Percentiles rank a stretch among this genome's conserved stretches.
These are phyloP conservation scores for Malus hybrid DNA, from an alignment of 331 rosid genomes.

Conservation along the genomic window DNA sequence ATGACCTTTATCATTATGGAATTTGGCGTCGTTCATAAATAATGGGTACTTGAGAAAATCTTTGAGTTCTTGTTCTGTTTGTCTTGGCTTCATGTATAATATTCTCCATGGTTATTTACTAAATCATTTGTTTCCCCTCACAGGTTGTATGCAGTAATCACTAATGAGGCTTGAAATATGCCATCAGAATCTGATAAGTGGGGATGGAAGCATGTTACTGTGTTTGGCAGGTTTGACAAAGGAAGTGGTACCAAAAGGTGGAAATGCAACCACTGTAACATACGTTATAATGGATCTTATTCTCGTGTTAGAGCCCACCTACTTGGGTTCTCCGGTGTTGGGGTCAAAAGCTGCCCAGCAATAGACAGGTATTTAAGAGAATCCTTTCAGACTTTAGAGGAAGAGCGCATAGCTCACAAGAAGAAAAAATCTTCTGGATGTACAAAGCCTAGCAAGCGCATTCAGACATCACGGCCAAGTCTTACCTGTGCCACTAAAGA, in stretches of 20 bases:
- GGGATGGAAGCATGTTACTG: constrained; percentile 62
- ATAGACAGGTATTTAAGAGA: constrained; percentile 44
- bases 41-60: neutral
- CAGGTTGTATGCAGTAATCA: constrained; percentile 16
- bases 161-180: constrained; percentile 26
- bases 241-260: constrained; percentile 59
- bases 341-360: constrained; percentile 53
- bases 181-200: constrained; percentile 50
- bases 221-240: constrained; percentile 67
- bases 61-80: neutral
- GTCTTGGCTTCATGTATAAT: neutral
- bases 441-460: constrained; percentile 37
- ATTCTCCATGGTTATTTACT: neutral
- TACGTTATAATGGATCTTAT: constrained; percentile 51
- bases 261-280: constrained; percentile 61
- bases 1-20: neutral
- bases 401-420: constrained; percentile 35
- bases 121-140: neutral
- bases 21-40: neutral
- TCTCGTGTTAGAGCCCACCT: constrained; percentile 65
- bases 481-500: constrained; percentile 34
- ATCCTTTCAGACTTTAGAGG: constrained; percentile 44
- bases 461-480: constrained; percentile 25
- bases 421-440: constrained; percentile 29
- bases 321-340: constrained; percentile 55